Conservation (phyloP, 202 grass and related monocot genomes). For the Setaria viridis region DNA sequence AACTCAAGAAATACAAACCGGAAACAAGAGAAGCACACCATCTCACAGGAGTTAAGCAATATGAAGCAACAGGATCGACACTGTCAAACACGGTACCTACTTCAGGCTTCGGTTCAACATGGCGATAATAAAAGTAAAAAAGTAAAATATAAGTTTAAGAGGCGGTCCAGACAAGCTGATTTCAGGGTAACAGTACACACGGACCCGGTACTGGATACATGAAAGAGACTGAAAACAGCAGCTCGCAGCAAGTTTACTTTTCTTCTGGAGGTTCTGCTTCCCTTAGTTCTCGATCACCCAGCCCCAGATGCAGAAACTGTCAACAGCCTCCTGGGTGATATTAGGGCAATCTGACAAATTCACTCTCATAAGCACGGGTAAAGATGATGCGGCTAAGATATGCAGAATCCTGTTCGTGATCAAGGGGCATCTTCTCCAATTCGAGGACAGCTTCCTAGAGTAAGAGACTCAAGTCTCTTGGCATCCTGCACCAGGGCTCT, state of each 20-base stretch:
- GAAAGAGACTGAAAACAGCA: not conserved
- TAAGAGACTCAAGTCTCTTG: constrained; percentile 27
- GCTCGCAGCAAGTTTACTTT: not conserved
- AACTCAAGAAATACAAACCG: not conserved
- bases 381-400: not conserved
- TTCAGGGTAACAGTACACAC: not conserved
- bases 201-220: not conserved
- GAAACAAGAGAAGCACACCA: too few species aligned
- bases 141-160: not conserved
- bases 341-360: not conserved
- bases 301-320: not conserved
- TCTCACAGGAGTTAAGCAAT: not conserved
- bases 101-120: not conserved
- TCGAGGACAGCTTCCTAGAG: constrained; percentile 29
- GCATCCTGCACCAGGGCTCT: constrained; percentile 28
- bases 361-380: not conserved
- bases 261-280: not conserved
- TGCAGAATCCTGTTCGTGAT: not conserved
- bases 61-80: not conserved
- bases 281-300: constrained; percentile 16
- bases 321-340: not conserved
- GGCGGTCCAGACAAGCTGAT: not conserved
- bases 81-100: not conserved
- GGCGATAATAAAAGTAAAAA: not conserved
- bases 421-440: not conserved